A percentile compares a stretch with the other conserved stretches of the same genome.
These are phyloP conservation scores for Coemansia sp. DNA, from an alignment of 192 early-diverging fungal genomes.

Conservation along the genomic window DNA sequence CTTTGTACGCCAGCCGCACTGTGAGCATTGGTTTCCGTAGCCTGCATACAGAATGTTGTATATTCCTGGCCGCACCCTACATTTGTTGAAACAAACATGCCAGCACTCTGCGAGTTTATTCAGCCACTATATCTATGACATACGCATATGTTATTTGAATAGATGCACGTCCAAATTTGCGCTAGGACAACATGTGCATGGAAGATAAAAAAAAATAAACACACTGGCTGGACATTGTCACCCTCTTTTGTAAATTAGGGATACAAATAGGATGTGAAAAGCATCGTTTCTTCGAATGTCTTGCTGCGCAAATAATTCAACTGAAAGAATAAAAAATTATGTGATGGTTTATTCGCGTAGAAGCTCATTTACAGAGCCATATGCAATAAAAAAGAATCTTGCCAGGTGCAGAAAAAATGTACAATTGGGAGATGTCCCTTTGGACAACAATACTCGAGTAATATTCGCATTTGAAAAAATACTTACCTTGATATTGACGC, in stretches of 20 bases:
- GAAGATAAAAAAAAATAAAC: neutral
- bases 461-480: neutral
- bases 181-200: neutral
- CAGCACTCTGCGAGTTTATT: neutral
- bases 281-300: neutral
- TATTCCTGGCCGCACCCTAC: slow-evolving; percentile 59
- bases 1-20: slow-evolving; percentile 85
- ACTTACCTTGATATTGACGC: slow-evolving; percentile 48
- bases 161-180: neutral
- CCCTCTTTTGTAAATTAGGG: neutral
- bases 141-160: slow-evolving; percentile 1
- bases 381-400: neutral
- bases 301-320: neutral
- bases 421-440: neutral
- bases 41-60: slow-evolving; percentile 67
- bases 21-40: slow-evolving; percentile 80
- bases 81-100: neutral
- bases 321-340: neutral
- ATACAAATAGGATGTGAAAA: neutral
- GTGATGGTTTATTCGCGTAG: neutral
- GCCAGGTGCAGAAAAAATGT: neutral
- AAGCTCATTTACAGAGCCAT: neutral
- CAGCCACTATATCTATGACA: slow-evolving; percentile 8
- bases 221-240: neutral
- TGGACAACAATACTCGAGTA: neutral